These are phyloP conservation scores for Clausena lansium DNA, from an alignment of 345 rosid species.

Conservation along the genomic window DNA sequence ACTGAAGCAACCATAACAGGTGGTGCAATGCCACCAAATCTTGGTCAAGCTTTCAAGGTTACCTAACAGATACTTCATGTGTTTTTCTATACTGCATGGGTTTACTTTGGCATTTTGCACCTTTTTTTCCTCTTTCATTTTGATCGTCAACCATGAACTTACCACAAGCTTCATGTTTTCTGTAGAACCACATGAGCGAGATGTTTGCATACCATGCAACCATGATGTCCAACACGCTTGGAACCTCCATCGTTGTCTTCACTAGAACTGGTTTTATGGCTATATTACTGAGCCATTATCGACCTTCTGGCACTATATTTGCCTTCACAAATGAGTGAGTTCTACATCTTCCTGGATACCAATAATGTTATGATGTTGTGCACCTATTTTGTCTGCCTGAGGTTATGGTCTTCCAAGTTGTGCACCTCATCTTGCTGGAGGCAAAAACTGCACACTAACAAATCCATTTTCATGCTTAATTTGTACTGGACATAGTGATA, in stretches of 20 bases:
- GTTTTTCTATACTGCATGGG: neutral
- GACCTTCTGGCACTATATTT: conserved; percentile 92
- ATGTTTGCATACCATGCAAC: conserved; percentile 99
- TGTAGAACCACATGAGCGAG: conserved; percentile 95
- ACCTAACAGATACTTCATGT: neutral
- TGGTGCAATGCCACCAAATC: conserved; percentile 79
- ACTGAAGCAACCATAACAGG: conserved; percentile 89
- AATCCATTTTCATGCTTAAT: neutral
- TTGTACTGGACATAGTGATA: neutral
- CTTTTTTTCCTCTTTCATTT: neutral
- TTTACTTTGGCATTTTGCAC: neutral
- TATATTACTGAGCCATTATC: conserved; percentile 86
- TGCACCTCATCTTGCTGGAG: neutral
- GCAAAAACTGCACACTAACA: neutral
- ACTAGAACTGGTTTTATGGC: conserved; percentile 98
- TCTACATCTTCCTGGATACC: conserved; percentile 2
- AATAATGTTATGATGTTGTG: neutral
- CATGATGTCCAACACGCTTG: conserved; percentile 99
- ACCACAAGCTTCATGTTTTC: conserved; percentile 18
- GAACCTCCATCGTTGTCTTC: conserved; percentile 93
- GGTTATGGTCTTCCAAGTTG: neutral
- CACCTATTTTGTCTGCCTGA: conserved; percentile 4
- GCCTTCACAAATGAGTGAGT: conserved; percentile 92
- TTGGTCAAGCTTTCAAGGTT: conserved; percentile 88
- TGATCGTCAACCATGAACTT: conserved; percentile 15